A percentile compares a stretch with the other conserved stretches of the same genome.
Evolutionary conservation across 169 alveolate species (phyloP).

Genomic region (Cryptosporidium ryanae): DNA sequence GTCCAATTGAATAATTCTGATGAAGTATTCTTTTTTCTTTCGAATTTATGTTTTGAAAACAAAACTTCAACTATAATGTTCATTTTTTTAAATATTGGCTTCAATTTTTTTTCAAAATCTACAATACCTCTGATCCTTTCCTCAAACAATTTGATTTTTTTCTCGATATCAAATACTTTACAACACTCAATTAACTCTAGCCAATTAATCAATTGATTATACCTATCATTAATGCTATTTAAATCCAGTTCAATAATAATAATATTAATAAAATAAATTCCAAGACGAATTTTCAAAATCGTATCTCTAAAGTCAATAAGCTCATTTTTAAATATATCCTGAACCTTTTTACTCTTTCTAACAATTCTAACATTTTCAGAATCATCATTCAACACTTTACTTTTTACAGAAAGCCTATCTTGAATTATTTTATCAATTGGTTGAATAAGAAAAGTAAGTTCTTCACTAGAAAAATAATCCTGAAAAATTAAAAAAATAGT

Average conservation of each 20-base stretch:
- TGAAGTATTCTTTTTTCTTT: neutral
- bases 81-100: neutral
- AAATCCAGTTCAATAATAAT: constrained; percentile 5
- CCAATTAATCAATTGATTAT: constrained; percentile 30
- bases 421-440: neutral
- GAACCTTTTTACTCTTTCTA: neutral
- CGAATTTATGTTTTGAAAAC: too few species aligned
- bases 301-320: neutral
- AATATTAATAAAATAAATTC: constrained; percentile 12
- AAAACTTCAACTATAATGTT: neutral
- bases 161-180: neutral
- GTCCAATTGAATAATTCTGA: neutral
- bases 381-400: neutral
- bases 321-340: neutral
- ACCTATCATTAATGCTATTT: constrained; percentile 29
- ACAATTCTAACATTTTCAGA: neutral
- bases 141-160: neutral
- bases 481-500: constrained; percentile 31
- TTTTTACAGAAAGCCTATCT: neutral
- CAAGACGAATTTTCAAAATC: neutral
- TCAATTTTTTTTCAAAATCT: neutral
- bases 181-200: constrained; percentile 11
- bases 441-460: neutral
- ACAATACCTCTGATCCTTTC: neutral
- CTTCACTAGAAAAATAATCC: neutral